Percentiles rank a stretch among this genome's conserved stretches.
These are phyloP conservation scores for Dendrostoma leiphaemia DNA, from an alignment of 2,329 filamentous ascomycete species.

Conservation along the genomic window DNA sequence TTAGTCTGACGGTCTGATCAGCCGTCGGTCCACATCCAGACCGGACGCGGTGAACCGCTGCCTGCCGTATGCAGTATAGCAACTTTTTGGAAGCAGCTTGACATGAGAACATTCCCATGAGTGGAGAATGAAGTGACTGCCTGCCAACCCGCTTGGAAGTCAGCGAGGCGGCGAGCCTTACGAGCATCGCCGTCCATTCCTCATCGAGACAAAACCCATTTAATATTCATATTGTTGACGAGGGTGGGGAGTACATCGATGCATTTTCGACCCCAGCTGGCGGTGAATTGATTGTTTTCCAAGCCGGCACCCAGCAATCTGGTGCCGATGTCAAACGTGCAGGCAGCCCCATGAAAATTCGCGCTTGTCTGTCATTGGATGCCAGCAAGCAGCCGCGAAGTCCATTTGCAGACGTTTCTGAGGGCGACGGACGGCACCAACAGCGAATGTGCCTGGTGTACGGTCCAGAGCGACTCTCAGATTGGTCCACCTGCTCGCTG, in stretches of 20 bases:
- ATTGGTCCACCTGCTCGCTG: neutral
- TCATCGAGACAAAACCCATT: neutral
- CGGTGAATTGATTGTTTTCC: neutral
- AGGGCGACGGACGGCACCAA: no score
- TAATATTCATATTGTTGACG: no score
- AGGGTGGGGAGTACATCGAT: no score
- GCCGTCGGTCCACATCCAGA: neutral
- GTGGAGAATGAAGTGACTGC: no score
- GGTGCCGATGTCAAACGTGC: conserved; percentile 13
- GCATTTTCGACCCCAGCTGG: no score
- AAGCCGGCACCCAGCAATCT: conserved; percentile 2
- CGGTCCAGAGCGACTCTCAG: neutral
- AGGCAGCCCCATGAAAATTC: conserved; percentile 15
- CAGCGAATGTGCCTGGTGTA: no score
- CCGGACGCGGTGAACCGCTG: neutral
- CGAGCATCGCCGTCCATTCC: neutral
- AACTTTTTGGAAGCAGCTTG: neutral
- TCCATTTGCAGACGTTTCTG: no score
- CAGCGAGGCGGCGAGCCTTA: neutral
- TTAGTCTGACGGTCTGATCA: conserved; percentile 13
- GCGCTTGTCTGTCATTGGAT: conserved; percentile 13
- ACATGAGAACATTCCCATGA: neutral
- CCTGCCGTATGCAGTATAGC: neutral
- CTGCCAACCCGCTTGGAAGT: no score
- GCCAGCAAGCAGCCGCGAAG: no score